These are phyloP conservation scores for Pichia eremophila DNA, from an alignment of 805 yeast genomes.

Conservation along the genomic window DNA sequence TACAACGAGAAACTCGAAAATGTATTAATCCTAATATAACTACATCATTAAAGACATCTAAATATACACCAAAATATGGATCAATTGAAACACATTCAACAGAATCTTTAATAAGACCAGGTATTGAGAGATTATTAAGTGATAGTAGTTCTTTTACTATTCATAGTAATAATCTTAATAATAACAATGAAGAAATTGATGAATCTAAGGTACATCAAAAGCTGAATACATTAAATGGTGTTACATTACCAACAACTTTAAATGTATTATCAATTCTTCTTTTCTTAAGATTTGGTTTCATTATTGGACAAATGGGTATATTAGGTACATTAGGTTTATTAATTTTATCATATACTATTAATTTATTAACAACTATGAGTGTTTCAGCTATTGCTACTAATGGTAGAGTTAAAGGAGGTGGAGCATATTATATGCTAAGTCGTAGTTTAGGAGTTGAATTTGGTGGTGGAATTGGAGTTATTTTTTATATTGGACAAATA, in stretches of 20 bases:
- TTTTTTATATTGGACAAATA: slow-evolving; percentile 91
- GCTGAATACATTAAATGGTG: slow-evolving; percentile 79
- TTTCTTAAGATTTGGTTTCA: slow-evolving; percentile 93
- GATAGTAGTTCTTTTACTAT: neutral
- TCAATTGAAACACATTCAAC: neutral
- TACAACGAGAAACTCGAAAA: neutral
- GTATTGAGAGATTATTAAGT: neutral
- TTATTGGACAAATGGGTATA: slow-evolving; percentile 90
- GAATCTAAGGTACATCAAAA: slow-evolving; percentile 19
- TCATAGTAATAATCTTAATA: no score
- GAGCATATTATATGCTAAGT: slow-evolving; percentile 96
- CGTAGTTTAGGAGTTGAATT: slow-evolving; percentile 95
- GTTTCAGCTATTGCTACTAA: slow-evolving; percentile 95
- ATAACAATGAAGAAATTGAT: no score
- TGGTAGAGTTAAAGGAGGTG: slow-evolving; percentile 97
- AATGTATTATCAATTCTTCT: slow-evolving; percentile 89
- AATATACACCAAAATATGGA: neutral
- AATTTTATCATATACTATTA: slow-evolving; percentile 66
- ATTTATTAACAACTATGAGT: slow-evolving; percentile 77
- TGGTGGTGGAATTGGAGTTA: slow-evolving; percentile 95
- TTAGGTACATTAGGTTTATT: slow-evolving; percentile 64
- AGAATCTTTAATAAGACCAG: neutral
- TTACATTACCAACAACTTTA: slow-evolving; percentile 85
- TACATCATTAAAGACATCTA: neutral
- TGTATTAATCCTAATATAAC: no score